A percentile compares a stretch with the other conserved stretches of the same genome.
phyloP scores from a whole-genome alignment of 208 protist species.

The Blastocrithidia nonstop region DNA sequence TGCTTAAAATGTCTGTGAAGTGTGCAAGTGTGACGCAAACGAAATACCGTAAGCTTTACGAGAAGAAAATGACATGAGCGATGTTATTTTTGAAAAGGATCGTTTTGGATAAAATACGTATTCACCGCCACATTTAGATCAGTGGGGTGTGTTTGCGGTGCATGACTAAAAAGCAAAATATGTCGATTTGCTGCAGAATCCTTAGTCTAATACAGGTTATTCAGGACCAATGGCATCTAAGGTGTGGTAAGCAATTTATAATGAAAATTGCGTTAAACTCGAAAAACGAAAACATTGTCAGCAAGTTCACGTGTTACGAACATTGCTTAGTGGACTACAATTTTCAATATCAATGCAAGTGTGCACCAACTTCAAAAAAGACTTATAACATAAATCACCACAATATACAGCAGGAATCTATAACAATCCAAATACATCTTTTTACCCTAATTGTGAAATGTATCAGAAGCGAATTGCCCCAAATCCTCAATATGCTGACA shows the following conservation, averaged over 20 bases:
- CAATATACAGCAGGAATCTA: slow-evolving; percentile 28
- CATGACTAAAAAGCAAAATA: slow-evolving; percentile 33
- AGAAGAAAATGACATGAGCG: slow-evolving; percentile 54
- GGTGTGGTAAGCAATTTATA: slow-evolving; percentile 78
- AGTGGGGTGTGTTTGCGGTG: slow-evolving; percentile 28
- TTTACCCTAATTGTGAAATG: slow-evolving; percentile 77
- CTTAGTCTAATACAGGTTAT: slow-evolving; percentile 80
- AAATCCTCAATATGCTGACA: slow-evolving; percentile 49
- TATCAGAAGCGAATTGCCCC: slow-evolving; percentile 32
- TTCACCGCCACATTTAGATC: slow-evolving; percentile 25
- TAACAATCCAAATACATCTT: slow-evolving; percentile 69
- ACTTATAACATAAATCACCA: slow-evolving; percentile 37
- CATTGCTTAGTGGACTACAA: slow-evolving; percentile 78
- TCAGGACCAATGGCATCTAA: slow-evolving; percentile 42
- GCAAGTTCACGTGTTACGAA: slow-evolving; percentile 35
- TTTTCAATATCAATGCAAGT: slow-evolving; percentile 81
- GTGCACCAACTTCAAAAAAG: slow-evolving; percentile 65
- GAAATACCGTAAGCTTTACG: slow-evolving; percentile 48
- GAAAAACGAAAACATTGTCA: slow-evolving; percentile 19
- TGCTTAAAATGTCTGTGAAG: slow-evolving; percentile 52
- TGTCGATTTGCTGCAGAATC: slow-evolving; percentile 72
- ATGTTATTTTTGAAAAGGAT: slow-evolving; percentile 20
- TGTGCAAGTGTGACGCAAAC: slow-evolving; percentile 70
- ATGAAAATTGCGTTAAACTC: slow-evolving; percentile 55
- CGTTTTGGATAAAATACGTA: slow-evolving; percentile 10